Evolutionary conservation across 2,329 filamentous ascomycete genomes (phyloP), one percentile per base, ranked within the genome.

Genomic region (Hypoxylon sp.): DNA sequence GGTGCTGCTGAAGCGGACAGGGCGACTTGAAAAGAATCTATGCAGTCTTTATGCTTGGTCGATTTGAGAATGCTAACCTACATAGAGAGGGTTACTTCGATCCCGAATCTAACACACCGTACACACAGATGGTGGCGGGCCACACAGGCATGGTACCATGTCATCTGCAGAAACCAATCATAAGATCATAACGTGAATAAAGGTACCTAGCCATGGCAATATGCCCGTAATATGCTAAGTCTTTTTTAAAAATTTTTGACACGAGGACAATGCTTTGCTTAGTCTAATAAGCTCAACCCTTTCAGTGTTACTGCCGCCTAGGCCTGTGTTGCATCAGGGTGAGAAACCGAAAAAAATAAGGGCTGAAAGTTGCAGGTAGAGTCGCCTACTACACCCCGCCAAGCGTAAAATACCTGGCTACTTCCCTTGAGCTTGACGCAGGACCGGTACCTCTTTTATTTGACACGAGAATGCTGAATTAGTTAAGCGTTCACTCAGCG

Each of bases 101-200:
- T 27, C 25, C 25, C 25, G 3, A 27, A 3, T 27, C 25, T 27
- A 27, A 27, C 25, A 27, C 25, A 27, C 25, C 2, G 25, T 27
- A 27, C 3, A 46, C 27, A 22, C 40, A 46, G 20, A 17, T 48
- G n/a, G 42, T 22, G 10, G n/a, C 25, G 31, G 37, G 27, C 27
- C 27, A 35, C 44, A 33, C n/a, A 25, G 25, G 55, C 17, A n/a
- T n/a, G 40, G n/a, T 40, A 35, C n/a, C 51, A 35, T n/a, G n/a
- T 48, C 40, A 57, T 35, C 27, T 13, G 5, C 22, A 27, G 17
- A 33, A 20, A 25, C 25, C 25, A 14, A 48, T 57, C 55, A 57
- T 48, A 37, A 44, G 55, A 48, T 46, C 55, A 57, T 35, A 48
- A 27, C 25, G 55, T 48, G 30, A 57, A 57, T 40, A 57, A 48